Percentiles rank a stretch among this genome's conserved stretches.
phyloP scores from a whole-genome alignment of 257 asterid genomes.

The Fraxinus cuspidata region DNA sequence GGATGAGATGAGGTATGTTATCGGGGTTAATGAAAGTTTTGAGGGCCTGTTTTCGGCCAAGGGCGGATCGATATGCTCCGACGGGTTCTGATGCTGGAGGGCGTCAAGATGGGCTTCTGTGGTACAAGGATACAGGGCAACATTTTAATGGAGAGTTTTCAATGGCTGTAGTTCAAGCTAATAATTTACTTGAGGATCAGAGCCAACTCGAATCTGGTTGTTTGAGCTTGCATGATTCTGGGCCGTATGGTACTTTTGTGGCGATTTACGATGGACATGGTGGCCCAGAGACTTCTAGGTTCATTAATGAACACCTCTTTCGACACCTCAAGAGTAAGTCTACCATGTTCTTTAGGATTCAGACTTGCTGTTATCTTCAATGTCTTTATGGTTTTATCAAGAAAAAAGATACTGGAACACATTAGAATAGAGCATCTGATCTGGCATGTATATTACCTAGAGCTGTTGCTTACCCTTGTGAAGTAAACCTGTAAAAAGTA shows the following conservation, averaged over 20 bases:
- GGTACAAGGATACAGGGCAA: constrained; percentile 75
- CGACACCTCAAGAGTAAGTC: constrained; percentile 70
- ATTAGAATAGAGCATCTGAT: neutral
- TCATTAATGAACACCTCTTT: constrained; percentile 60
- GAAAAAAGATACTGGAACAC: neutral
- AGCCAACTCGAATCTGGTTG: constrained; percentile 71
- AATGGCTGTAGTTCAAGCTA: constrained; percentile 84
- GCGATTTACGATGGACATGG: constrained; percentile 84
- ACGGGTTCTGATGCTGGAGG: constrained; percentile 55
- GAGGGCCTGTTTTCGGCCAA: constrained; percentile 68
- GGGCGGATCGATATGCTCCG: constrained; percentile 44
- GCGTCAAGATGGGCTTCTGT: constrained; percentile 66
- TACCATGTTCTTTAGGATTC: constrained; percentile 2
- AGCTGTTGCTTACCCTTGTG: neutral
- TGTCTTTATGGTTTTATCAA: neutral
- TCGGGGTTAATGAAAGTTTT: constrained; percentile 59
- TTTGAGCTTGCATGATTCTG: constrained; percentile 56
- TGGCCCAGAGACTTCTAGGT: constrained; percentile 71
- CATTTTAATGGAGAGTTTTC: constrained; percentile 73
- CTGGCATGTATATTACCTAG: neutral
- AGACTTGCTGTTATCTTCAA: neutral
- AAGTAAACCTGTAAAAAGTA: neutral
- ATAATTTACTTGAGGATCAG: constrained; percentile 73
- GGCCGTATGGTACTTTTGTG: constrained; percentile 68
- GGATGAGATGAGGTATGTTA: constrained; percentile 84